Evolutionary conservation across 169 alveolate species (phyloP).

Genomic region (Cyclospora cayetanensis): DNA sequence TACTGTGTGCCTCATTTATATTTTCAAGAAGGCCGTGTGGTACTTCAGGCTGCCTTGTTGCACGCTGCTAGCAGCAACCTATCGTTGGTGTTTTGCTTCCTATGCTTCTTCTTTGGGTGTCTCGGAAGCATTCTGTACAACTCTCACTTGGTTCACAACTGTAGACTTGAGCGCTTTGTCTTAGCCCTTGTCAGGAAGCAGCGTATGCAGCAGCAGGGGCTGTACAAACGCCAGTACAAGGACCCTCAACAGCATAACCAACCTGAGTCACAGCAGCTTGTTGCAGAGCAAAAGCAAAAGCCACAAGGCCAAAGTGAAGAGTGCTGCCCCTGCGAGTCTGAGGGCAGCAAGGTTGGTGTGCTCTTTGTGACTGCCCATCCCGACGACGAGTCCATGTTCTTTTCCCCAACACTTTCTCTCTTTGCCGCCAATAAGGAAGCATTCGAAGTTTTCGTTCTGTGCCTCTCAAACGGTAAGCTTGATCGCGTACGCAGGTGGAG

Average conservation of each 20-base stretch:
- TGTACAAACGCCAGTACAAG: not conserved
- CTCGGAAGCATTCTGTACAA: constrained; percentile 27
- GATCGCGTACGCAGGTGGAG: too few relatives aligned
- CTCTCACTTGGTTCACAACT: constrained; percentile 29
- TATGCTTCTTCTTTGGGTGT: not conserved
- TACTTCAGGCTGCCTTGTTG: not conserved
- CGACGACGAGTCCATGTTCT: constrained; percentile 69
- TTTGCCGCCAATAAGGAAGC: not conserved
- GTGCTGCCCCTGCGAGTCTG: constrained; percentile 15
- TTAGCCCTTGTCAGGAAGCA: constrained; percentile 14
- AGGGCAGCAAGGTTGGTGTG: not conserved
- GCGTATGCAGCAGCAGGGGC: constrained; percentile 21
- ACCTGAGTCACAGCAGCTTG: not conserved
- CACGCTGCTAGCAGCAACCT: not conserved
- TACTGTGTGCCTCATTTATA: constrained; percentile 1
- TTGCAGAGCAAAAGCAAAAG: not conserved
- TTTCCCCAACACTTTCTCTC: constrained; percentile 45
- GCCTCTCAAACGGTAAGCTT: constrained; percentile 60
- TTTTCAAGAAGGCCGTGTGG: not conserved
- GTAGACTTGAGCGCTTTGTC: constrained; percentile 7
- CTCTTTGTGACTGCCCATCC: constrained; percentile 62
- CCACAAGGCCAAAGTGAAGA: not conserved
- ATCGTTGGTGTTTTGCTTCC: not conserved
- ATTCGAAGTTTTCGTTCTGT: constrained; percentile 26
- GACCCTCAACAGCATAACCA: not conserved